Base-by-base conservation (phyloP, 2,329 filamentous ascomycete species). In the Alternaria ethzedia region DNA sequence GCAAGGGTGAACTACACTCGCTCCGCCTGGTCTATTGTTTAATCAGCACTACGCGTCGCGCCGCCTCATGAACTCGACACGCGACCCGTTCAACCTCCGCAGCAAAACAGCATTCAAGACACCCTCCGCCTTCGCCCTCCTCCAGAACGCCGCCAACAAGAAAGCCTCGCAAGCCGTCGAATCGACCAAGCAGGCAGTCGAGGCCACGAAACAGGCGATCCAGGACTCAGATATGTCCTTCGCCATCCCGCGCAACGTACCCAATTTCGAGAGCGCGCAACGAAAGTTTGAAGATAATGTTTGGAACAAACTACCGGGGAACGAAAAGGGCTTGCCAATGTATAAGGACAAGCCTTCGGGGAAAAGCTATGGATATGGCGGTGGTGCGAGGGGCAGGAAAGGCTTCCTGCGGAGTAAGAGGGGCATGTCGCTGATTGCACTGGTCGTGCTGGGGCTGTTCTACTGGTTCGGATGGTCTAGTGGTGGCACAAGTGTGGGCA, bases 271-370 rank as follows among this genome's bases (percentile, higher is more conserved):
- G 64, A 78, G 80, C 70, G 76, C 80, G 17, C 78, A 79, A 71
- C 73, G 80, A 71, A 68, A 72, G 57, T 75, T 79, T 62, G 82
- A 82, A 58, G 80, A 82, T 66, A 78, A 76, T 70, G 77, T 80
- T 36, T 82, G 80, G 80, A 72, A 69, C 20, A 80, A 76, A 59
- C 75, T 94, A 64, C 89, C 94, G 66, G 87, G 89, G 41, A 80
- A 81, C 54, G 83, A 85, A 51, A 84, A 87, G 81, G 79, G 88
- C 61, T 83, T 99, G 66, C 96, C 96, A 49, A 94, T 98, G 91
- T 99, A 99, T 84, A 99, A 99, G 82, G 96, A 99, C 82, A 99
- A 99, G 80, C 96, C 96, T n/a, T 60, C 61, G 15, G 61, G 61
- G 28, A 96, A 92, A 77, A 86, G 86, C 54, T 90, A 92, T 73